Evolutionary conservation across 176 grass and related monocot species (phyloP).

Genomic region (Oryza officinalis): DNA sequence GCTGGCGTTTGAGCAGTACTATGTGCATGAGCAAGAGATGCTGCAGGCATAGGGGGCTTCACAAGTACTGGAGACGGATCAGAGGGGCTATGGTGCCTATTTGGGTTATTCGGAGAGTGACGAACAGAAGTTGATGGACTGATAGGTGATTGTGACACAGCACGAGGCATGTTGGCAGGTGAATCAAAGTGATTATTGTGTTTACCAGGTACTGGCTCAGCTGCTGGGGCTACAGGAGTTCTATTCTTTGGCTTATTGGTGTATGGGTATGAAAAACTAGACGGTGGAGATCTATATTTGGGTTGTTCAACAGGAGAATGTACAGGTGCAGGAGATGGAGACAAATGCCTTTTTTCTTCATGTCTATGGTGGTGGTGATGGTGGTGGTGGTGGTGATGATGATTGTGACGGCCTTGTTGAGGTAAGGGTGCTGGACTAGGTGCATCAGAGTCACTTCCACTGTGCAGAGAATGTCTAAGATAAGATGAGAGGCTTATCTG

Average conservation of each 20-base stretch:
- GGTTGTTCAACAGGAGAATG: slow-evolving; percentile 38
- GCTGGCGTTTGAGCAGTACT: slow-evolving; percentile 20
- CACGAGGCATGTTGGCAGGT: background rate
- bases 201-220: slow-evolving; percentile 35
- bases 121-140: slow-evolving; percentile 34
- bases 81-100: slow-evolving; percentile 12
- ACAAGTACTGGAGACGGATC: slow-evolving; percentile 28
- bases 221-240: slow-evolving; percentile 34
- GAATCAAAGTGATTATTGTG: slow-evolving; percentile 40
- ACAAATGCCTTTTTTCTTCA: slow-evolving; percentile 35
- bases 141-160: slow-evolving; percentile 17
- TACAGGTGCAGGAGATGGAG: slow-evolving; percentile 48
- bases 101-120: slow-evolving; percentile 24
- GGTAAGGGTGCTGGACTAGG: slow-evolving; percentile 62
- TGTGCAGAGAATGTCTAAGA: slow-evolving; percentile 72
- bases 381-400: background rate
- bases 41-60: background rate
- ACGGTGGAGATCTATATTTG: slow-evolving; percentile 46
- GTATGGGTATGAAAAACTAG: slow-evolving; percentile 41
- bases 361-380: slow-evolving; percentile 31
- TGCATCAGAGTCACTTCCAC: slow-evolving; percentile 36
- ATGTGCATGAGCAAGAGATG: slow-evolving; percentile 28
- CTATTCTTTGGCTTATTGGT: slow-evolving; percentile 43
- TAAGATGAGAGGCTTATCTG: slow-evolving; percentile 79
- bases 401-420: slow-evolving; percentile 37